phyloP scores from a whole-genome alignment of 2,329 filamentous ascomycete species.

The Bipolaris sorokiniana region DNA sequence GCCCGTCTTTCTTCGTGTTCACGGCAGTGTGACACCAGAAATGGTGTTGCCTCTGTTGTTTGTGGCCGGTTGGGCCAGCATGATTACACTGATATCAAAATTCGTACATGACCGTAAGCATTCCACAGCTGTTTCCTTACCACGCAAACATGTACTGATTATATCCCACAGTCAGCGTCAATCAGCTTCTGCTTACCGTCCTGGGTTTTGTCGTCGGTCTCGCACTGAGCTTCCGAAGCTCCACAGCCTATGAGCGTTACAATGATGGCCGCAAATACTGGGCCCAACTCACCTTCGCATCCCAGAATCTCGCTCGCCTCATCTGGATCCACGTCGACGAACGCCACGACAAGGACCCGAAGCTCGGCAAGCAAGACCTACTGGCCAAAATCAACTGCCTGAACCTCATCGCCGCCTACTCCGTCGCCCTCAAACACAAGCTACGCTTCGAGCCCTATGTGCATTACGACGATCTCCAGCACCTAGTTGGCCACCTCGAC shows the following conservation, averaged over 20 bases:
- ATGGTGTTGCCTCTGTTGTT: slow-evolving; percentile 72
- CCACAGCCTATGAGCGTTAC: slow-evolving; percentile 75
- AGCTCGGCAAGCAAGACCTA: slow-evolving; percentile 67
- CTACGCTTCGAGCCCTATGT: slow-evolving; percentile 84
- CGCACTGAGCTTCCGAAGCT: slow-evolving; percentile 74
- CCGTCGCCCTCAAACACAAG: slow-evolving; percentile 79
- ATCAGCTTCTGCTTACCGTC: slow-evolving; percentile 72
- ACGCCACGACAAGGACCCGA: slow-evolving; percentile 54
- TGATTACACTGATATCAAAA: slow-evolving; percentile 61
- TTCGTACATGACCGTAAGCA: slow-evolving; percentile 48
- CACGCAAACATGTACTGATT: not conserved
- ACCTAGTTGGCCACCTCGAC: slow-evolving; percentile 72
- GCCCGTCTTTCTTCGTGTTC: slow-evolving; percentile 74
- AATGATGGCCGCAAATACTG: slow-evolving; percentile 67
- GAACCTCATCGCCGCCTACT: slow-evolving; percentile 78
- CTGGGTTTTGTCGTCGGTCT: slow-evolving; percentile 82
- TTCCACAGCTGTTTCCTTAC: not conserved
- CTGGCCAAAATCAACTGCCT: slow-evolving; percentile 69
- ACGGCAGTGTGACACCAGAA: slow-evolving; percentile 75
- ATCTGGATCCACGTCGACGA: slow-evolving; percentile 82
- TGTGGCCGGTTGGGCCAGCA: slow-evolving; percentile 69
- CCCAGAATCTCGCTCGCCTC: slow-evolving; percentile 68
- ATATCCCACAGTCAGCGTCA: slow-evolving; percentile 58
- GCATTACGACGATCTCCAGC: slow-evolving; percentile 73
- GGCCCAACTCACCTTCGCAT: slow-evolving; percentile 62